Percentiles rank a stretch among this genome's conserved stretches.
These are phyloP conservation scores for Crepidotus sp. DNA, from an alignment of 1,284 basidiomycete species.

Conservation along the genomic window DNA sequence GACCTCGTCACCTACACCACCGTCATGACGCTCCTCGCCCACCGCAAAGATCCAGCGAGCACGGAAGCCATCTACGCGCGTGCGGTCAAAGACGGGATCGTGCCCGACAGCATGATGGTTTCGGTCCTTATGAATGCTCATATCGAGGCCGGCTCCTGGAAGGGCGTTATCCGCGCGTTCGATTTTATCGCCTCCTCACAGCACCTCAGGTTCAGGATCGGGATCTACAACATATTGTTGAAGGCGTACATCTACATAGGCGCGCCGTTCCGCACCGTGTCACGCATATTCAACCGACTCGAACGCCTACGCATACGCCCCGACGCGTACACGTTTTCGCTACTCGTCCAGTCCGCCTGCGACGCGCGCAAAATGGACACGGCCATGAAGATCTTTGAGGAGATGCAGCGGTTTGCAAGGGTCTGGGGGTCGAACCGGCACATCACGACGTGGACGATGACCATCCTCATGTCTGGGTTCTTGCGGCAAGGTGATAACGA, in stretches of 20 bases:
- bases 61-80: conserved; percentile 64
- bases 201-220: conserved; percentile 38
- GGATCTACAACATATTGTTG: conserved; percentile 71
- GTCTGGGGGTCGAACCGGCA: conserved; percentile 24
- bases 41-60: conserved; percentile 54
- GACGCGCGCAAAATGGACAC: conserved; percentile 62
- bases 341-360: conserved; percentile 79
- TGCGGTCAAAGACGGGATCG: conserved; percentile 52
- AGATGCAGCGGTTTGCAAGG: conserved; percentile 47
- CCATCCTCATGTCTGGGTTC: conserved; percentile 80
- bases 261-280: conserved; percentile 64
- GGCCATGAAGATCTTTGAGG: conserved; percentile 60
- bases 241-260: conserved; percentile 81
- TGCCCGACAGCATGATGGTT: conserved; percentile 58
- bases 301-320: conserved; percentile 45
- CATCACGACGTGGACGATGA: conserved; percentile 41
- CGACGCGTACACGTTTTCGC: conserved; percentile 60
- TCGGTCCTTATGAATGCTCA: conserved; percentile 77
- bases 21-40: conserved; percentile 62
- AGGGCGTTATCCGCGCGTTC: conserved; percentile 63
- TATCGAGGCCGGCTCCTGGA: conserved; percentile 77
- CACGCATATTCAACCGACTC: conserved; percentile 57
- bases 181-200: conserved; percentile 50
- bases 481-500: conserved; percentile 49
- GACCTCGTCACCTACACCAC: conserved; percentile 56